A percentile compares a stretch with the other conserved stretches of the same genome.
Evolutionary conservation across 257 asterid species (phyloP).

Genomic region (Rehmannia glutinosa): DNA sequence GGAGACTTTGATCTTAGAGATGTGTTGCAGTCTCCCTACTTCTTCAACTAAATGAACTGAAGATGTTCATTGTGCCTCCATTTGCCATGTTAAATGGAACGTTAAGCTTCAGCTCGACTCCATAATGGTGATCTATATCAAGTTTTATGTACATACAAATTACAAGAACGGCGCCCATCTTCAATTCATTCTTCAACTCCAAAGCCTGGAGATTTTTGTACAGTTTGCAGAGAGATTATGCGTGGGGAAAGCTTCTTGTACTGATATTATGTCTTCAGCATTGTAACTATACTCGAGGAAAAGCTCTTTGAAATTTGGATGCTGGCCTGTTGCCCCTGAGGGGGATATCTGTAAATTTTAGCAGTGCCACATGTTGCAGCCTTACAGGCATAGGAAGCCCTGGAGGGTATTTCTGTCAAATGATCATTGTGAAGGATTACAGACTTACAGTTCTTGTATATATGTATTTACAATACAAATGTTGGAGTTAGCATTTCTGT

Average conservation of each 20-base stretch:
- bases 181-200: constrained; percentile 17
- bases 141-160: constrained; percentile 20
- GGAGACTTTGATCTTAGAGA: constrained; percentile 83
- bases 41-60: constrained; percentile 62
- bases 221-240: constrained; percentile 22
- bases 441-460: not conserved
- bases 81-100: constrained; percentile 7
- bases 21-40: constrained; percentile 77
- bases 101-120: constrained; percentile 2
- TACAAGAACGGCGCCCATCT: not conserved
- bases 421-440: not conserved
- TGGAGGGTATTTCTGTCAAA: not conserved
- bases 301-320: not conserved
- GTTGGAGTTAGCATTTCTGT: not conserved
- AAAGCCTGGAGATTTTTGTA: constrained; percentile 25
- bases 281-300: not conserved
- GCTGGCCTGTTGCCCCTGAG: not conserved
- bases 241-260: not conserved
- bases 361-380: not conserved
- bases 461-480: too few relatives aligned
- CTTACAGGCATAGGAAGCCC: not conserved
- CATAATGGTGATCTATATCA: not conserved
- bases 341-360: constrained; percentile 3
- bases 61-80: not conserved
- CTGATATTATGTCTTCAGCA: not conserved